Evolutionary conservation across 768 basidiomycete species (phyloP).

Genomic region (Kwoniella mangroviensis): DNA sequence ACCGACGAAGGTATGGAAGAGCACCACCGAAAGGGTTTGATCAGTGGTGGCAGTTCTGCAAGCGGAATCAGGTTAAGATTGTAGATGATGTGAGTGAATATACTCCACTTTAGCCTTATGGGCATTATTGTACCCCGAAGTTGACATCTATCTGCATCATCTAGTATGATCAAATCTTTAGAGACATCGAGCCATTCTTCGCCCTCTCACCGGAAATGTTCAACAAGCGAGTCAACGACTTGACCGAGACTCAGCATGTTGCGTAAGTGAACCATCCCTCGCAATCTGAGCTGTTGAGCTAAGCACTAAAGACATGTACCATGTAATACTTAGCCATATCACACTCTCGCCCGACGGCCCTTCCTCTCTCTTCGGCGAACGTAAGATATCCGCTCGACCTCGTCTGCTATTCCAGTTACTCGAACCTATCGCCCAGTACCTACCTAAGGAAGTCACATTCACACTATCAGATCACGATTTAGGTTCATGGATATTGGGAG

Average conservation of each 20-base stretch:
- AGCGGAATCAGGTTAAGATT: constrained; percentile 73
- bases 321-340: constrained; percentile 34
- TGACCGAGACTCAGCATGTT: constrained; percentile 37
- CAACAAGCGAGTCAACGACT: constrained; percentile 35
- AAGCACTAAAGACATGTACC: not conserved
- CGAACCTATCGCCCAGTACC: constrained; percentile 39
- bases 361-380: constrained; percentile 38
- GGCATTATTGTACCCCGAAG: not conserved
- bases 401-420: constrained; percentile 48
- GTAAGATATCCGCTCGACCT: constrained; percentile 36
- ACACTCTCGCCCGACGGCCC: constrained; percentile 36
- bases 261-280: constrained; percentile 32
- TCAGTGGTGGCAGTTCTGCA: constrained; percentile 81
- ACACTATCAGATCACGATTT: constrained; percentile 54
- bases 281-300: not conserved
- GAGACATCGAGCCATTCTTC: constrained; percentile 85
- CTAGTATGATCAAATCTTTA: constrained; percentile 55
- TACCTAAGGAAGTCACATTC: constrained; percentile 46
- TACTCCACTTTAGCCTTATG: constrained; percentile 58
- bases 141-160: not conserved
- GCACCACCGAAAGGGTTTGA: constrained; percentile 89
- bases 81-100: constrained; percentile 68
- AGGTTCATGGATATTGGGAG: constrained; percentile 51
- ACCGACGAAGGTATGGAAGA: constrained; percentile 73
- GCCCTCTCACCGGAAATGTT: constrained; percentile 65